phyloP scores from a whole-genome alignment of 2,329 filamentous ascomycete species.

The Lasiodiplodia citricola region DNA sequence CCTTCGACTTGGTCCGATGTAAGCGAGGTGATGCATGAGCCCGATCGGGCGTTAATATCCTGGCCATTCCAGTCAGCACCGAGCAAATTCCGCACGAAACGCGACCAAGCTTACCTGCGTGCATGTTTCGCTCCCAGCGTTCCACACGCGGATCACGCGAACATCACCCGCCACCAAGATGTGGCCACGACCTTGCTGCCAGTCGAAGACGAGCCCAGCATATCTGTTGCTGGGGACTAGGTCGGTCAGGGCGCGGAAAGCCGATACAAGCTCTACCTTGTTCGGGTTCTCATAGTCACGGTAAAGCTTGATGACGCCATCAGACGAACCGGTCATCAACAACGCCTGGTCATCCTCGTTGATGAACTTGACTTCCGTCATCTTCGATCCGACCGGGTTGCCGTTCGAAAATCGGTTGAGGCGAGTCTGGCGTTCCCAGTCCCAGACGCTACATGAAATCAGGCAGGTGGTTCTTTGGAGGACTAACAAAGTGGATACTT shows the following conservation, averaged over 20 bases:
- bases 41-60: conserved; percentile 93
- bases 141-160: conserved; percentile 94
- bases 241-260: conserved; percentile 91
- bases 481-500: conserved; percentile 23
- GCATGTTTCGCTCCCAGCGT: conserved; percentile 90
- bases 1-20: conserved; percentile 98
- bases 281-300: conserved; percentile 83
- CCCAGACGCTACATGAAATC: conserved; percentile 68
- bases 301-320: conserved; percentile 92
- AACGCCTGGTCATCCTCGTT: conserved; percentile 98
- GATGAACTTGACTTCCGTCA: conserved; percentile 95
- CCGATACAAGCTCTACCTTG: conserved; percentile 82
- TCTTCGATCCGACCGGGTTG: conserved; percentile 87
- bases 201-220: conserved; percentile 95
- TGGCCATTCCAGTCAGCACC: conserved; percentile 34
- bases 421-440: conserved; percentile 80
- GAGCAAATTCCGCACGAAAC: background rate
- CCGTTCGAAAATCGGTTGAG: conserved; percentile 91
- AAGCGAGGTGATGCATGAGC: conserved; percentile 92
- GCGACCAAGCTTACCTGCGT: conserved; percentile 61
- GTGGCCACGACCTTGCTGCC: conserved; percentile 96
- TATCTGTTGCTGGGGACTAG: conserved; percentile 94
- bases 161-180: conserved; percentile 96
- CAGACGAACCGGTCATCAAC: conserved; percentile 91
- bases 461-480: conserved; percentile 26